Conservation (phyloP, 495 filamentous ascomycete genomes). For the Xylaria palmicola region DNA sequence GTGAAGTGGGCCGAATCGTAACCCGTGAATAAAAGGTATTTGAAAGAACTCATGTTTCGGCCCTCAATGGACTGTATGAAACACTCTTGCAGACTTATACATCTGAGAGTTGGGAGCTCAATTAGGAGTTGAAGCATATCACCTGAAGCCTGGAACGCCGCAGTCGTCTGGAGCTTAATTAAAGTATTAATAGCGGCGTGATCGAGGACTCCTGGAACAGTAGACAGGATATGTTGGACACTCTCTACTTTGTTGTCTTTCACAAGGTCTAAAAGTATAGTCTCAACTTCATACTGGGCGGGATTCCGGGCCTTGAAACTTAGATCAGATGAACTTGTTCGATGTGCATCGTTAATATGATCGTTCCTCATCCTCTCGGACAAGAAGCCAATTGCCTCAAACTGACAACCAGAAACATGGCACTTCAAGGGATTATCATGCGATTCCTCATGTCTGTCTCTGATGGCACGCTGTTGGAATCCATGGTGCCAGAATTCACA, state of each 20-base stretch:
- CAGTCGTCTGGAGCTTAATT: background rate
- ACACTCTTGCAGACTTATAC: no score
- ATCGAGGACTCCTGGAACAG: background rate
- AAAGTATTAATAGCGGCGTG: background rate
- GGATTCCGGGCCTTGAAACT: background rate
- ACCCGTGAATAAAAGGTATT: no score
- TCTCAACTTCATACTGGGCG: background rate
- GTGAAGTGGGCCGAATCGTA: no score
- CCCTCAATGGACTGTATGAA: no score
- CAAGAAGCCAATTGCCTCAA: background rate
- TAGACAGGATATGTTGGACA: background rate
- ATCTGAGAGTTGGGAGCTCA: no score
- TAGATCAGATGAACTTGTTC: background rate
- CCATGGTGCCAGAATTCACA: background rate
- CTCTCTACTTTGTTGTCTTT: background rate
- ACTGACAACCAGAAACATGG: background rate
- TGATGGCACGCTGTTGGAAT: background rate
- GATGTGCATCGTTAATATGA: background rate
- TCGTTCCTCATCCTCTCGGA: background rate
- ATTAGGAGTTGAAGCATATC: background rate
- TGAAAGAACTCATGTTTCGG: no score
- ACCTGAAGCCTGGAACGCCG: background rate
- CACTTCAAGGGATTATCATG: background rate
- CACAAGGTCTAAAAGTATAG: background rate
- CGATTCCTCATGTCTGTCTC: background rate